These are phyloP conservation scores for Fusarium nanum DNA, from an alignment of 2,329 filamentous ascomycete species.

Conservation along the genomic window DNA sequence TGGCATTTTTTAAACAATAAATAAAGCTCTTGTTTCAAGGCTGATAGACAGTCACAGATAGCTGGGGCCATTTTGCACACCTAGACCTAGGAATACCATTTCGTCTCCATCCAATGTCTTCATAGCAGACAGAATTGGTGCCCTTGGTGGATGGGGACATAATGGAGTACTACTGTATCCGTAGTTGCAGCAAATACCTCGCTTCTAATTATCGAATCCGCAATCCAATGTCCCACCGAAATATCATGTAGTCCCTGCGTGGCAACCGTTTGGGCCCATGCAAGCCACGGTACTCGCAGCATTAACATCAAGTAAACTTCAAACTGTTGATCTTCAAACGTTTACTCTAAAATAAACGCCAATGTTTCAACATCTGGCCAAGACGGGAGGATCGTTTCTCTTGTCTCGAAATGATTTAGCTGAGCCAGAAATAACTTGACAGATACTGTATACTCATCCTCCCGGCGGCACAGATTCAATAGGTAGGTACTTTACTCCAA, in stretches of 20 bases:
- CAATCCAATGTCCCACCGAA: constrained; percentile 25
- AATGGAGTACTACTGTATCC: not conserved
- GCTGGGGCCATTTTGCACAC: not conserved
- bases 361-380: constrained; percentile 8
- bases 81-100: not conserved
- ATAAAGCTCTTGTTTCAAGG: constrained; percentile 6
- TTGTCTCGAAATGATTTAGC: constrained; percentile 8
- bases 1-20: not conserved
- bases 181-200: constrained; percentile 1
- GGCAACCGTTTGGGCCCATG: not conserved
- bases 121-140: not conserved
- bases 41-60: not conserved
- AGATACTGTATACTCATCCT: not conserved
- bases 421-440: constrained; percentile 5
- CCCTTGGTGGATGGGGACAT: not conserved
- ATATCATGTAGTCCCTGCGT: constrained; percentile 4
- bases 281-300: not conserved
- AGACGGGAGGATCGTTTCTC: constrained; percentile 7
- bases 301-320: not conserved
- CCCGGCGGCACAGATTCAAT: constrained; percentile 11
- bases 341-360: not conserved
- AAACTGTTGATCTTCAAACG: not conserved
- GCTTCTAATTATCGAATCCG: constrained; percentile 15
- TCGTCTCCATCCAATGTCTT: not conserved
- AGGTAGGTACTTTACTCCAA: constrained; percentile 12